These are phyloP conservation scores for Aspergillus pseudoglaucus DNA, from an alignment of 2,329 filamentous ascomycete genomes.

Conservation along the genomic window DNA sequence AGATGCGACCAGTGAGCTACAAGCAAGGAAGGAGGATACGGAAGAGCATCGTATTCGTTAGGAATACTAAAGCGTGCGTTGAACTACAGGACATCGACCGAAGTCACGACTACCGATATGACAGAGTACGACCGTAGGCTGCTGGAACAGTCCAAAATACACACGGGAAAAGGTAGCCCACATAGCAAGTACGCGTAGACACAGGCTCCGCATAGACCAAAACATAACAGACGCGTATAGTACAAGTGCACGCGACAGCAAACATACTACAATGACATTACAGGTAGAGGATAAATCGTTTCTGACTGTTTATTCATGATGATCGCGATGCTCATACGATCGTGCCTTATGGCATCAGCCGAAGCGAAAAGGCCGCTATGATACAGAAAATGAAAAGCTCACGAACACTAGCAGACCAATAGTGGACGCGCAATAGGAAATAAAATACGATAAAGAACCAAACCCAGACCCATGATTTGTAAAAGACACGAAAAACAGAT, in stretches of 20 bases:
- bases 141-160: no score
- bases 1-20: no score
- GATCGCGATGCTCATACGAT: slow-evolving; percentile 23
- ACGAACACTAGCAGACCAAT: slow-evolving; percentile 34
- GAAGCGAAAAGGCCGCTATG: slow-evolving; percentile 34
- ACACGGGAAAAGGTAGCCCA: no score
- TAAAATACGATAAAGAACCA: slow-evolving; percentile 34
- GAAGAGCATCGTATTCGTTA: no score
- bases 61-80: no score
- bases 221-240: no score
- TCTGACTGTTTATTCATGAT: slow-evolving; percentile 32
- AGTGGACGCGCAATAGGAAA: slow-evolving; percentile 35
- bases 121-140: no score
- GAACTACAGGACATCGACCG: no score
- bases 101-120: no score
- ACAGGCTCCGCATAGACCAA: no score
- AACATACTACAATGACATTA: background rate
- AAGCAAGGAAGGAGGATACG: no score
- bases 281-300: slow-evolving; percentile 3
- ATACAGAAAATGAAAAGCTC: slow-evolving; percentile 36
- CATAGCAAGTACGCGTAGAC: no score
- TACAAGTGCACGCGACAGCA: background rate
- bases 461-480: slow-evolving; percentile 39
- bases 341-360: slow-evolving; percentile 28
- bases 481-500: slow-evolving; percentile 21